Evolutionary conservation across 2,329 filamentous ascomycete species (phyloP), one percentile per base, ranked within the genome.

Genomic region (Epichloe brachyelytri): DNA sequence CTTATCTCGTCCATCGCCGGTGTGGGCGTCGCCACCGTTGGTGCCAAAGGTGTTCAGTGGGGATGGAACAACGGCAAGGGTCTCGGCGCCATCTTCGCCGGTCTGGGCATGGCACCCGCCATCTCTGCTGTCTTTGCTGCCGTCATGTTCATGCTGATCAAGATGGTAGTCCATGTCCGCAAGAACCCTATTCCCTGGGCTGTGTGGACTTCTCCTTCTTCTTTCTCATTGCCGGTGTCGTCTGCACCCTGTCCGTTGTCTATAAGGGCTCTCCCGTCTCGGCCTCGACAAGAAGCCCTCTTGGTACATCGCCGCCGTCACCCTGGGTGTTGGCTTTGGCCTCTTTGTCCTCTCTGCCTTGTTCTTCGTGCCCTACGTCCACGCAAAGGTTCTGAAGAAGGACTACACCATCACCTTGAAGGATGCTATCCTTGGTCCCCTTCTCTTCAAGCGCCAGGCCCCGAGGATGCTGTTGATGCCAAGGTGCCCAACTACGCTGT

Each of bases 201-300:
- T 26, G 77, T 89, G 50, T 88, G 75, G 69, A 83, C 77, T 48
- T 82, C 83, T 86, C 85, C 10, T 79, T 85, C 69, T 89, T 83
- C 71, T 89, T 89, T 75, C 78, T 88, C 51, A 78, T 89, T 53
- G 83, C 85, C 51, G 83, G 75, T 51, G 86, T 83, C 53, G 69
- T 89, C 60, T 87, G 84, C 69, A 85, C 85, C 0, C 74, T 90
- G 5, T 87, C 83, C 43, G 81, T 90, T 59, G 85, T 89, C 58
- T 88, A 87, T 77, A 88, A 89, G 75, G 85, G 85, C 34, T 87
- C 85, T 10, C 84, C 22, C 81, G 73, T 53, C 75, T 86, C 33
- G 75, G 76, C 20, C 71, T 87, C 30, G 73, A 70, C 70, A 78
- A 83, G 68, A 85, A 83, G 72, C 82, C 85, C 2, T 65, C 67